Evolutionary conservation across 2,329 filamentous ascomycete species (phyloP), one percentile per base, ranked within the genome.

Genomic region (Pseudogymnoascus sp.): DNA sequence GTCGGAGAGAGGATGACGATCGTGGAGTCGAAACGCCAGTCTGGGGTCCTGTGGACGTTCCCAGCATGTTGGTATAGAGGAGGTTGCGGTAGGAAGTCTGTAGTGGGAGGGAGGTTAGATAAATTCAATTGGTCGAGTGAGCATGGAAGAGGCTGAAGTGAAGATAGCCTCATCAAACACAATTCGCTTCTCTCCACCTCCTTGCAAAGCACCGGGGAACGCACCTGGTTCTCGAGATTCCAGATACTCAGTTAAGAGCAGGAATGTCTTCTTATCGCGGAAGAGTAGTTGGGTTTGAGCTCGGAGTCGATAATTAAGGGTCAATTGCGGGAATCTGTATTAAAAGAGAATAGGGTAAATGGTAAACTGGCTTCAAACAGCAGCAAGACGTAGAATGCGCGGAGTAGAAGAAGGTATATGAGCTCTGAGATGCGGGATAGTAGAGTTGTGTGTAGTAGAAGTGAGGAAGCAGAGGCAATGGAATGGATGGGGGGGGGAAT

Each of bases 1-100:
- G 93, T 70, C 95, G 90, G 69, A 97, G 87, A 68, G 93, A 96
- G 69, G 92, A 88, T 71, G 90, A 95, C 64, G 93, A 96, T 79
- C 95, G 89, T 71, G 95, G 95, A 71, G 95, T 99, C 70, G 93
- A 96, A 75, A 96, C 92, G 79, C 95, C 95, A 81, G 95, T 99
- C 79, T 96, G 93, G 66, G 90, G 87, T 79, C 89, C 90, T 65
- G 88, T 90, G 71, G 81, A 83, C 73, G 89, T 87, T 78, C 90
- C 90, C 85, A 95, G 96, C 92, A 96, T 96, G 77, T 73, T 85
- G 78, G 70, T 60, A 38, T 31, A 18, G 4, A 6, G 34, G 31
- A 44, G 28, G 42, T 14, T 23, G 37, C 36, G 60, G 14, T 28
- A 59, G 6, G 25, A 63, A 62, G 37, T 53, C 60, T 44, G 60